A percentile compares a stretch with the other conserved stretches of the same genome.
Evolutionary conservation across 2,329 filamentous ascomycete genomes (phyloP).

Genomic region (Calycina herbarum): DNA sequence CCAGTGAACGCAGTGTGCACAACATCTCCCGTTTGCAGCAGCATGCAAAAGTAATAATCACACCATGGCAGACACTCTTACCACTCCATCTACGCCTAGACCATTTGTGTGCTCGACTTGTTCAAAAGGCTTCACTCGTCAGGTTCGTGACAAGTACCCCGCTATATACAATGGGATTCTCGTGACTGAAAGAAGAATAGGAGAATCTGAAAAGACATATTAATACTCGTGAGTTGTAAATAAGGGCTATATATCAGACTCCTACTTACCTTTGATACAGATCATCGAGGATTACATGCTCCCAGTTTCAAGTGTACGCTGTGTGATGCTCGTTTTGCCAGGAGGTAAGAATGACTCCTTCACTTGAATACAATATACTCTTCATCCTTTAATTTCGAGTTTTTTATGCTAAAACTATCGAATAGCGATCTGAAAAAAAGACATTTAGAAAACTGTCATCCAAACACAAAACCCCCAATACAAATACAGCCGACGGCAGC

Average conservation of each 20-base stretch:
- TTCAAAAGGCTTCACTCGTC: slow-evolving; percentile 14
- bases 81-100: neutral
- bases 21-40: neutral
- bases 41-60: neutral
- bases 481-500: neutral
- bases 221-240: slow-evolving; percentile 13
- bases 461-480: neutral
- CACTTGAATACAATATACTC: no score
- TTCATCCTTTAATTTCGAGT: no score
- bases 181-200: slow-evolving; percentile 4
- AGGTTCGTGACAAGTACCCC: slow-evolving; percentile 5
- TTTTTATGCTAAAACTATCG: no score
- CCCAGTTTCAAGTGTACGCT: slow-evolving; percentile 13
- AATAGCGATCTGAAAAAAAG: slow-evolving; percentile 15
- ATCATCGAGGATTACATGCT: slow-evolving; percentile 14
- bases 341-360: slow-evolving; percentile 7
- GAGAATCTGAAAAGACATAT: slow-evolving; percentile 17
- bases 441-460: slow-evolving; percentile 18
- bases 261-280: slow-evolving; percentile 1
- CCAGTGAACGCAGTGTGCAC: neutral
- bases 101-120: slow-evolving; percentile 14
- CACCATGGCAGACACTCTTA: slow-evolving; percentile 1
- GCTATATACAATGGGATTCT: neutral
- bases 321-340: slow-evolving; percentile 16
- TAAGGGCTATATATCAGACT: neutral